Base-by-base conservation (phyloP, 768 basidiomycete species). In the Mycena haematopus region DNA sequence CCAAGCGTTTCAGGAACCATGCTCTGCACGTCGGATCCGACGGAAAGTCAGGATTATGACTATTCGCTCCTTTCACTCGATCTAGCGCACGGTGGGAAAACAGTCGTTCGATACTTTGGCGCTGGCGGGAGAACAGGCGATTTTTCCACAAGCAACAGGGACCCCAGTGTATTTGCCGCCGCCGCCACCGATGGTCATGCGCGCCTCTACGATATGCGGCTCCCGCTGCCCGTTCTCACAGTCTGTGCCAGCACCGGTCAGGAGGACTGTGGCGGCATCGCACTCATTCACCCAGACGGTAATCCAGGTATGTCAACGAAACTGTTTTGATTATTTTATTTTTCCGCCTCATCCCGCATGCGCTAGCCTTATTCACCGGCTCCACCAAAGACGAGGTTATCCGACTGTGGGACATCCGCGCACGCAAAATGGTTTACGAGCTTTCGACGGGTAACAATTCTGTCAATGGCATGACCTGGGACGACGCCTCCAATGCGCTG, bases 391-490 rank as follows among this genome's bases (percentile, higher is more conserved):
- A 67, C 5, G 73, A 82, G 57, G 64, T 72, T 10, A 74, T 82
- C 66, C 75, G 75, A 44, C n/a, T 80, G 33, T 82, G 80, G 80
- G 80, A 83, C 57, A 53, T 80, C 14, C 78, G 80, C 36, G 75
- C 76, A 0, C 69, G 67, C 15, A 65, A 64, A 15, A 51, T 69
- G 6, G 70, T 80, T 1, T 82, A 81, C 63, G 80, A 82, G 56
- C 72, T 82, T 19, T 71, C 78, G 1, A 80, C 80, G 5, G 81
- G 81, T 6, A 83, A 82, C 65, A 83, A 81, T 61, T 33, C 56
- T 2, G 80, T 82, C 0, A 47, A 47, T 0, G 65, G 64, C 7
- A 65, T 82, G 59, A 72, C 70, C 2, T 81, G 78, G 80, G 77
- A 78, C 52, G 60, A 31, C 15, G 53, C 31, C 6, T 66, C 59